Conservation (phyloP, 768 basidiomycete genomes). For the Termitomyces sp. region DNA sequence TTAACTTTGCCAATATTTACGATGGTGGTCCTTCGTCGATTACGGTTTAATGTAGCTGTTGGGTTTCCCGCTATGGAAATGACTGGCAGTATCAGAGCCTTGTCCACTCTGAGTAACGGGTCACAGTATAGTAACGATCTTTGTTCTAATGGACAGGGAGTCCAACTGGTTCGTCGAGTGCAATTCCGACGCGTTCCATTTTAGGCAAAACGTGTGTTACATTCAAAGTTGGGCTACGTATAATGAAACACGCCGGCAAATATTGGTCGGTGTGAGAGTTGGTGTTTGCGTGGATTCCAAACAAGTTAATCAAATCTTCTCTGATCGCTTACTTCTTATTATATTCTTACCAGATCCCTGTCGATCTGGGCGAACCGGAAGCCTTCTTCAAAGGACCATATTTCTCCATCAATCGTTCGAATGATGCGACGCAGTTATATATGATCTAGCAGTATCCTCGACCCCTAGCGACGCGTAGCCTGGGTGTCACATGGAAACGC, state of each 20-base stretch:
- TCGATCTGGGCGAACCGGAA: neutral
- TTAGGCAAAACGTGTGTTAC: too few species aligned
- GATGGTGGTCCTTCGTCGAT: neutral
- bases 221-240: neutral
- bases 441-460: neutral
- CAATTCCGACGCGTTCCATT: too few species aligned
- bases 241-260: neutral
- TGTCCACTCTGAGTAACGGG: too few species aligned
- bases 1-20: neutral
- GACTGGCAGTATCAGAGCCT: too few species aligned
- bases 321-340: neutral
- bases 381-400: neutral
- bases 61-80: too few species aligned
- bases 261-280: neutral
- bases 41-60: too few species aligned
- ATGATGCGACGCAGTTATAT: neutral
- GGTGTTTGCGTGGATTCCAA: neutral
- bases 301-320: neutral
- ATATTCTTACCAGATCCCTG: neutral
- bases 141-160: too few species aligned
- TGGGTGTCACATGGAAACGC: conserved; percentile 9
- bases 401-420: conserved; percentile 1
- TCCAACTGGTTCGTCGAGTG: too few species aligned
- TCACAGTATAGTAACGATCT: too few species aligned
- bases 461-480: conserved; percentile 7